Evolutionary conservation across 1,284 basidiomycete species (phyloP).

Genomic region (Polyporus tsugae): DNA sequence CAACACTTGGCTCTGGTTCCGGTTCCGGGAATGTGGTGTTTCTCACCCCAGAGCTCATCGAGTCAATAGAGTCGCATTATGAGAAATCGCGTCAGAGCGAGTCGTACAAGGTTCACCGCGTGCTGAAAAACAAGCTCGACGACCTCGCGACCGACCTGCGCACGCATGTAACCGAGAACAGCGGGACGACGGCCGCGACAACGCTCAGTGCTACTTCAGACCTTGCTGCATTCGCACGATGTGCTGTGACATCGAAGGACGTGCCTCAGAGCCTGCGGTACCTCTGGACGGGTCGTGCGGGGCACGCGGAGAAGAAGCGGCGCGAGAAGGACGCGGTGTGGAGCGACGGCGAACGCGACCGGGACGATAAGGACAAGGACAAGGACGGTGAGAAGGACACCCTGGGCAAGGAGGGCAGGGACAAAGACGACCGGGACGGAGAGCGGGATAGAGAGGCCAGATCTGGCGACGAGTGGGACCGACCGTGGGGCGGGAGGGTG

Average conservation of each 20-base stretch:
- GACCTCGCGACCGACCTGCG: slow-evolving; percentile 49
- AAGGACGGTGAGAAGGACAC: slow-evolving; percentile 39
- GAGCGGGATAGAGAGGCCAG: slow-evolving; percentile 44
- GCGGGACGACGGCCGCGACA: slow-evolving; percentile 40
- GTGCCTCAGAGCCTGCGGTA: slow-evolving; percentile 47
- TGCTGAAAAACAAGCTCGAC: slow-evolving; percentile 61
- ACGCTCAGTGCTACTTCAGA: slow-evolving; percentile 57
- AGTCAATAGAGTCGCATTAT: slow-evolving; percentile 58
- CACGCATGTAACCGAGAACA: slow-evolving; percentile 38
- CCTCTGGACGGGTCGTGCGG: slow-evolving; percentile 50
- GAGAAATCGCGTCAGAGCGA: slow-evolving; percentile 59
- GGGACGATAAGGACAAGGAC: slow-evolving; percentile 43
- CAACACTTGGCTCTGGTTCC: slow-evolving; percentile 12
- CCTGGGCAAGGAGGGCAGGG: slow-evolving; percentile 43
- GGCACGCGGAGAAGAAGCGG: slow-evolving; percentile 43
- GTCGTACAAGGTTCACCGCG: slow-evolving; percentile 67
- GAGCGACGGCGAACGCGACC: slow-evolving; percentile 46
- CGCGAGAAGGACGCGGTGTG: slow-evolving; percentile 43
- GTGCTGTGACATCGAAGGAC: slow-evolving; percentile 45
- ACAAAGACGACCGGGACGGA: slow-evolving; percentile 42
- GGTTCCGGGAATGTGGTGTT: slow-evolving; percentile 30
- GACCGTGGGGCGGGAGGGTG: slow-evolving; percentile 65
- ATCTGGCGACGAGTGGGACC: slow-evolving; percentile 47
- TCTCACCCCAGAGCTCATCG: slow-evolving; percentile 59
- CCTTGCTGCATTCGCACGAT: slow-evolving; percentile 44